phyloP scores from a whole-genome alignment of 2,329 filamentous ascomycete species.

The Aureobasidium sp. region DNA sequence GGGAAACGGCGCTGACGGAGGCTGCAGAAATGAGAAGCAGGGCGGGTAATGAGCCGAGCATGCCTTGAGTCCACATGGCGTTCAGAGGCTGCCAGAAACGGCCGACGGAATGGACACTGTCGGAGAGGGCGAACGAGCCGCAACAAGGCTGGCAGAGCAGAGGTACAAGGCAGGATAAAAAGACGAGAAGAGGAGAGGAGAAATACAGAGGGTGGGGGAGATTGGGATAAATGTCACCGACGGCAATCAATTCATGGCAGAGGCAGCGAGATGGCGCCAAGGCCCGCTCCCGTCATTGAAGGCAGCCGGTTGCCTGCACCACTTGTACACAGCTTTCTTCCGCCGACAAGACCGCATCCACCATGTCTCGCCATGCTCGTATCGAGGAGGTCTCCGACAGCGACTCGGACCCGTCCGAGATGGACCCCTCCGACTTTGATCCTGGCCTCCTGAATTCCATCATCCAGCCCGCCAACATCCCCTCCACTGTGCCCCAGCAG shows the following conservation, averaged over 20 bases:
- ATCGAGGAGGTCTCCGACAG: constrained; percentile 90
- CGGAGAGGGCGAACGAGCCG: neutral
- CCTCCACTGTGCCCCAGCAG: constrained; percentile 21
- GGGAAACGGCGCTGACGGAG: constrained; percentile 39
- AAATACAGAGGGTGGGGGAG: neutral
- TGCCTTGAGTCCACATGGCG: constrained; percentile 12
- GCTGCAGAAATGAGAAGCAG: constrained; percentile 27
- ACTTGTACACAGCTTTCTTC: no score
- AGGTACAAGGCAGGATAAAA: neutral
- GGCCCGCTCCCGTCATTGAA: no score
- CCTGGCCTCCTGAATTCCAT: constrained; percentile 22
- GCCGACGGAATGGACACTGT: neutral
- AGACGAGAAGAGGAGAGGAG: neutral
- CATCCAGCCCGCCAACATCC: constrained; percentile 20
- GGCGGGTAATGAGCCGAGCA: constrained; percentile 15
- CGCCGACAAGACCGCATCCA: no score
- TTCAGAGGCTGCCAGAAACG: neutral
- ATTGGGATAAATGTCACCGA: neutral
- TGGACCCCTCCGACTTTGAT: constrained; percentile 55
- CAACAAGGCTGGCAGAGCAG: neutral
- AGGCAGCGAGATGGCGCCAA: neutral
- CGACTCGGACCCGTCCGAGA: constrained; percentile 77
- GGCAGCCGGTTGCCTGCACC: no score
- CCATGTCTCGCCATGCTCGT: constrained; percentile 71
- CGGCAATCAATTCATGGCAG: constrained; percentile 1